Evolutionary conservation across 768 basidiomycete species (phyloP), one percentile per base, ranked within the genome.

Genomic region (Roridomyces roridus): DNA sequence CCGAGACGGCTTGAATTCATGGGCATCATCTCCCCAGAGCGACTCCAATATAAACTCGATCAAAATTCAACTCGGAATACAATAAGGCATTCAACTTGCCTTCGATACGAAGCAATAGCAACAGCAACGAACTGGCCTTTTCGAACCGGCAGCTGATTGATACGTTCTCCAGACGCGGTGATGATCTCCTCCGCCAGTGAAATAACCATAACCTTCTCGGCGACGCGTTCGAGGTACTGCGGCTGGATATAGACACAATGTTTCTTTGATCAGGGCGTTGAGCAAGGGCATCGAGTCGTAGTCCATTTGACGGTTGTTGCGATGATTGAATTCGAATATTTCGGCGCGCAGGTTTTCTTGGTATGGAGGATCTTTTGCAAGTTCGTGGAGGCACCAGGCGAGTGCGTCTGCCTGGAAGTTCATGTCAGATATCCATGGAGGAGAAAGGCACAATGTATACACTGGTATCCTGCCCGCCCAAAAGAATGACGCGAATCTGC

Each of bases 391-490:
- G 6, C 20, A 50, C 26, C 34, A 61, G 2, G 45, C 29, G 18
- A 61, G 2, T 12, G 55, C 23, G 51, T 57, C 57, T n/a, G 55
- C 50, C 55, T 61, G 35, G 5, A n/a, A n/a, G n/a, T n/a, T n/a
- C n/a, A n/a, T n/a, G n/a, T n/a, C n/a, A n/a, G n/a, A n/a, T n/a
- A n/a, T n/a, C n/a, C n/a, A n/a, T n/a, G n/a, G n/a, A n/a, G n/a
- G n/a, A n/a, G n/a, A n/a, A n/a, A n/a, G n/a, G n/a, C n/a, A n/a
- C n/a, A n/a, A n/a, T n/a, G n/a, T n/a, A n/a, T n/a, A 61, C 60
- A 23, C 60, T 57, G 8, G 60, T 61, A 49, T 61, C 60, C n/a
- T 61, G 60, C 3, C 60, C 60, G 6, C 24, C 60, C 3, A 61
- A 34, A 11, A 61, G 55, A 35, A 61, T 49, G 28, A 57, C 26